Evolutionary conservation across 345 rosid genomes (phyloP), one percentile per base, ranked within the genome.

Genomic region (Corchorus capsularis): DNA sequence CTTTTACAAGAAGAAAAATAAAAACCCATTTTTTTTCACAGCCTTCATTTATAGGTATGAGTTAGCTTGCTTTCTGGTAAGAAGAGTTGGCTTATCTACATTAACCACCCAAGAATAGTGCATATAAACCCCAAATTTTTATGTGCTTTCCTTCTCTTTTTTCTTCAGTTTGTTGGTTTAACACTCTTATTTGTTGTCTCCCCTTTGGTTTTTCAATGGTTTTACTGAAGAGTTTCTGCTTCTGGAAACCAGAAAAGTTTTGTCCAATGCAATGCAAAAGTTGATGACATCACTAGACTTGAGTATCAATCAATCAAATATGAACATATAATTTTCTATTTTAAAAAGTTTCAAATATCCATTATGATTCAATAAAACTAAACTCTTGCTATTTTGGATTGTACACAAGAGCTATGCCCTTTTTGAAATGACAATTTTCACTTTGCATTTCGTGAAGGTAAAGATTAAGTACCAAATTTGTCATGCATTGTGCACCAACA

Each of bases 31-130:
- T 45, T 20, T 75, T 6, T 45, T 20, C 6, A 72, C 74, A n/a
- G 63, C 78, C 81, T 8, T 8, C 52, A 6, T 19, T 63, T 57
- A 3, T 71, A 50, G 80, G 85, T 76, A 50, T 6, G 75, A 74
- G 79, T 79, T 79, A 79, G 88, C 80, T 81, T 69, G 76, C 20
- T 64, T 37, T 76, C 81, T 75, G 88, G 86, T 84, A 68, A 72
- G 79, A 49, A 64, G 32, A 67, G 73, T 77, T 83, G 73, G 79
- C 78, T 81, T 75, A 70, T 75, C 82, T 65, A 73, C 77, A 75
- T 34, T 65, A 71, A 55, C 84, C 0, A 79, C 79, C 61, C 63
- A 49, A 50, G 32, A 3, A 3, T 3, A 50, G 32, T 35, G 10
- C 12, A 69, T 9, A 69, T 9, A 69, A 13, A 35, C 4, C 6